Conservation (phyloP, 148 eudicot genomes). For the Limonium bicolor region DNA sequence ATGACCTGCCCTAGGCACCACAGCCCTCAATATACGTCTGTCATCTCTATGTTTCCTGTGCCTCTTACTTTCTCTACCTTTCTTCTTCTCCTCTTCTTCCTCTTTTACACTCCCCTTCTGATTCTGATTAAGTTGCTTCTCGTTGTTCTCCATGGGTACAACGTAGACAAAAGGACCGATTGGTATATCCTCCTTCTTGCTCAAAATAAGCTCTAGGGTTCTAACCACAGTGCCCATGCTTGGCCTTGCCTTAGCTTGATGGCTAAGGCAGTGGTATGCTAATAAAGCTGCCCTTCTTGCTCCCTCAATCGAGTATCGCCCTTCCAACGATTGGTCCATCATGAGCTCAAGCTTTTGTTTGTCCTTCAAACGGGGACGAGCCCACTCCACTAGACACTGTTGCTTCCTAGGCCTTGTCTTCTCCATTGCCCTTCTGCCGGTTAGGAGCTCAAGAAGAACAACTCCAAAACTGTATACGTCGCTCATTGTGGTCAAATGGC, state of each 20-base stretch:
- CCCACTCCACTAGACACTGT: constrained; percentile 35
- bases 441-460: constrained; percentile 28
- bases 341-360: constrained; percentile 16
- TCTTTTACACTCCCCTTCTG: background rate
- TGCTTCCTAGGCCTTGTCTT: constrained; percentile 29
- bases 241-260: constrained; percentile 34
- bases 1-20: background rate
- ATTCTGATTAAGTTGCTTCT: background rate
- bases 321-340: constrained; percentile 42
- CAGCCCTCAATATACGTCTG: background rate
- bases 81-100: background rate
- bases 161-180: constrained; percentile 20
- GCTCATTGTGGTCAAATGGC: constrained; percentile 47
- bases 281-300: constrained; percentile 29
- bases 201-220: constrained; percentile 22
- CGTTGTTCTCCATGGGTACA: constrained; percentile 8
- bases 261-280: constrained; percentile 46
- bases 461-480: constrained; percentile 60
- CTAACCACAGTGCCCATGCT: constrained; percentile 31
- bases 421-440: constrained; percentile 32
- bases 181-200: constrained; percentile 18
- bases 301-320: constrained; percentile 26
- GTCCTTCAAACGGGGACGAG: constrained; percentile 23
- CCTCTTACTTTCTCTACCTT: background rate
- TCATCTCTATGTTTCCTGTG: background rate